phyloP scores from a whole-genome alignment of 306 rosid species.

The Canavalia ensiformis region DNA sequence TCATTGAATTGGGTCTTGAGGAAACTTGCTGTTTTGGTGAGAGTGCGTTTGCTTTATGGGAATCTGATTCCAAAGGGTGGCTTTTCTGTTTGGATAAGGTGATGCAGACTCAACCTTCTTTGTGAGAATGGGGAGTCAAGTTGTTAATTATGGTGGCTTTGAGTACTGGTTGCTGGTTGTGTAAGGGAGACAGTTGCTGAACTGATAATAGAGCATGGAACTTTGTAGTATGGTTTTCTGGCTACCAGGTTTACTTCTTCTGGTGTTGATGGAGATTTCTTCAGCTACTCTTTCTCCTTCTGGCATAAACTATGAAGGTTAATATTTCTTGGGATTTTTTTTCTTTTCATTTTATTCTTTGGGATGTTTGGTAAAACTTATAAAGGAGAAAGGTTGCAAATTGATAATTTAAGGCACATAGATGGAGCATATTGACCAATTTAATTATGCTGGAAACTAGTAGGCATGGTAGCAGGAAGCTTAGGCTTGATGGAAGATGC shows the following conservation, averaged over 20 bases:
- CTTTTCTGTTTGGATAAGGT: slow-evolving; percentile 55
- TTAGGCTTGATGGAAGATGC: slow-evolving; percentile 35
- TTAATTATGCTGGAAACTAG: slow-evolving; percentile 38
- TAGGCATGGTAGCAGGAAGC: slow-evolving; percentile 13
- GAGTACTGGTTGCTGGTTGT: slow-evolving; percentile 50
- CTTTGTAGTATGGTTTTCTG: slow-evolving; percentile 50
- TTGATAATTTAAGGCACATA: slow-evolving; percentile 35
- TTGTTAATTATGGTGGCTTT: slow-evolving; percentile 57
- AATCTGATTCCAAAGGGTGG: slow-evolving; percentile 58
- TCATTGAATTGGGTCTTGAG: slow-evolving; percentile 44
- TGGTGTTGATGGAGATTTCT: slow-evolving; percentile 63
- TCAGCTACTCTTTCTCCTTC: slow-evolving; percentile 93
- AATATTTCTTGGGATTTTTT: slow-evolving; percentile 16
- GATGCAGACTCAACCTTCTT: slow-evolving; percentile 49
- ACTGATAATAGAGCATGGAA: slow-evolving; percentile 60
- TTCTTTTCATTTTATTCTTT: not conserved
- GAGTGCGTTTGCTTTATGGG: slow-evolving; percentile 50
- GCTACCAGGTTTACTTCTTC: slow-evolving; percentile 65
- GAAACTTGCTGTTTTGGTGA: slow-evolving; percentile 50
- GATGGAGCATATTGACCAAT: slow-evolving; percentile 24
- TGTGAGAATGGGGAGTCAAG: slow-evolving; percentile 57
- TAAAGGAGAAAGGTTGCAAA: slow-evolving; percentile 32
- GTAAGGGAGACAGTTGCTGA: slow-evolving; percentile 43
- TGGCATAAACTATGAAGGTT: slow-evolving; percentile 97
- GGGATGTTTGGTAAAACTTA: slow-evolving; percentile 28